Conservation (phyloP, 495 filamentous ascomycete genomes). For the Penicillium silybi region DNA sequence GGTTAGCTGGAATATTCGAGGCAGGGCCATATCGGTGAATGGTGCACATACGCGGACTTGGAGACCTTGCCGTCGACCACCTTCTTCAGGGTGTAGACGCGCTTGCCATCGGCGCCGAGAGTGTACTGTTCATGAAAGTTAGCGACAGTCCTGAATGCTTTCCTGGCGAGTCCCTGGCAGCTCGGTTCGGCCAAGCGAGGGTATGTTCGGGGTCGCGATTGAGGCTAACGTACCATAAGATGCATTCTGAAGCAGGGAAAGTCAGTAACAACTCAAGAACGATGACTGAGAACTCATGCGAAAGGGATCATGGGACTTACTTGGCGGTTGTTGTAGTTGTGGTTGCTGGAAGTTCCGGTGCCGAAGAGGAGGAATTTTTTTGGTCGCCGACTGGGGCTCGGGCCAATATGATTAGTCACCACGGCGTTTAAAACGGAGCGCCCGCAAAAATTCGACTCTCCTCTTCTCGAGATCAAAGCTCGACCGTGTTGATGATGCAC, state of each 20-base stretch:
- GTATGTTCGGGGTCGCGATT: conserved; percentile 1
- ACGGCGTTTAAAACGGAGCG: conserved; percentile 23
- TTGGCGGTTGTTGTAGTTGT: conserved; percentile 21
- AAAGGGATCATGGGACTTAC: conserved; percentile 18
- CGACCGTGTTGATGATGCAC: conserved; percentile 15
- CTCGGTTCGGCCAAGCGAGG: conserved; percentile 3
- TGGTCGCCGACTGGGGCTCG: conserved; percentile 15
- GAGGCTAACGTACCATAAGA: conserved; percentile 44
- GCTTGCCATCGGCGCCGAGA: conserved; percentile 70
- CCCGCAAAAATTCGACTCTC: conserved; percentile 19
- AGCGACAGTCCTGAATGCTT: conserved; percentile 1
- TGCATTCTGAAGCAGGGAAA: conserved; percentile 39
- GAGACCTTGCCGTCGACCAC: conserved; percentile 69
- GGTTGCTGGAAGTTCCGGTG: conserved; percentile 4
- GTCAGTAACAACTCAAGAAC: conserved; percentile 13
- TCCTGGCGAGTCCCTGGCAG: neutral
- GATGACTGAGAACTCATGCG: no score
- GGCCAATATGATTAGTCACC: conserved; percentile 33
- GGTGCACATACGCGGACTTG: conserved; percentile 62
- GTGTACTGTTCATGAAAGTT: conserved; percentile 56
- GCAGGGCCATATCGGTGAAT: neutral
- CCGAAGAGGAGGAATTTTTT: conserved; percentile 33
- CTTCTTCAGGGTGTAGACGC: conserved; percentile 70
- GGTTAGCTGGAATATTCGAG: neutral
- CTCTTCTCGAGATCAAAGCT: conserved; percentile 5